Percentiles rank a stretch among this genome's conserved stretches.
Evolutionary conservation across 352 stramenopile species (phyloP).

Genomic region (Phytophthora nicotianae): DNA sequence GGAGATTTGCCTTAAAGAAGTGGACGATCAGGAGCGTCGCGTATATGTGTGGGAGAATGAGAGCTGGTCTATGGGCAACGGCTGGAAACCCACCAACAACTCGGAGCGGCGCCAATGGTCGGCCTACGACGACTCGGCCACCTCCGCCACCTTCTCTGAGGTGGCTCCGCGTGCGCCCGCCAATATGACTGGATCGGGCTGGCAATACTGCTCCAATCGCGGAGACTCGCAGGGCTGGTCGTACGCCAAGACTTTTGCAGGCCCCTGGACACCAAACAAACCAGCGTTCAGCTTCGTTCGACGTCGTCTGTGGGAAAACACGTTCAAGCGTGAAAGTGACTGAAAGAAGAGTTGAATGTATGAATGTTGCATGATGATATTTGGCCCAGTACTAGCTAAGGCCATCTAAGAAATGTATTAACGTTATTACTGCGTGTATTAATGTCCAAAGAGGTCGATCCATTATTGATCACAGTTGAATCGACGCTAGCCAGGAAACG

Average conservation of each 20-base stretch:
- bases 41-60: slow-evolving; percentile 74
- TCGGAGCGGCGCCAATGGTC: slow-evolving; percentile 59
- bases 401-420: slow-evolving; percentile 12
- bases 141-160: slow-evolving; percentile 51
- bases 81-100: slow-evolving; percentile 55
- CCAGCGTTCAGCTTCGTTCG: slow-evolving; percentile 61
- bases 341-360: slow-evolving; percentile 10
- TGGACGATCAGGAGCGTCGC: slow-evolving; percentile 44
- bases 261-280: slow-evolving; percentile 62
- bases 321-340: slow-evolving; percentile 34
- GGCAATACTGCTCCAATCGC: slow-evolving; percentile 54
- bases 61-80: slow-evolving; percentile 50
- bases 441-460: no score
- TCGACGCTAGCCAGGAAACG: slow-evolving; percentile 32
- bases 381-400: background rate
- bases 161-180: slow-evolving; percentile 45
- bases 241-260: slow-evolving; percentile 67
- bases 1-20: slow-evolving; percentile 48
- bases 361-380: slow-evolving; percentile 10
- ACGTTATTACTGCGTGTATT: slow-evolving; percentile 15
- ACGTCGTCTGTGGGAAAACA: slow-evolving; percentile 78
- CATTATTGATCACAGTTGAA: slow-evolving; percentile 5
- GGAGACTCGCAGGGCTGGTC: slow-evolving; percentile 66
- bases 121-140: slow-evolving; percentile 51
- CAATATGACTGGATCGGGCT: slow-evolving; percentile 50